These are phyloP conservation scores for Lumnitzera racemosa DNA, from an alignment of 345 rosid genomes.

Conservation along the genomic window DNA sequence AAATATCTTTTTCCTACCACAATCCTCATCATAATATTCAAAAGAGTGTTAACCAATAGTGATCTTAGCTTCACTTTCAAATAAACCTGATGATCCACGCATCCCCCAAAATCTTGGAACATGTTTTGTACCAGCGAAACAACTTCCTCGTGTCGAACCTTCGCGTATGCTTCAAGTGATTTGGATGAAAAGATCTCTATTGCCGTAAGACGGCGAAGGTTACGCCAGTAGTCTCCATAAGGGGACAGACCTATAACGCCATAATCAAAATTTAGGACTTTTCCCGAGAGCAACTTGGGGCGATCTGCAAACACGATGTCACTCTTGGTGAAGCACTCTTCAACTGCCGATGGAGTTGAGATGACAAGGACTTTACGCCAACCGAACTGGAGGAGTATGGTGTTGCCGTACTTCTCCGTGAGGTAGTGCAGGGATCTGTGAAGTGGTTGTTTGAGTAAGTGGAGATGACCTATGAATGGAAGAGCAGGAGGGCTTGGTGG, in stretches of 20 bases:
- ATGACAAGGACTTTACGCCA: not conserved
- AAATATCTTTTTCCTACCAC: slow-evolving; percentile 9
- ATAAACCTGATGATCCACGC: not conserved
- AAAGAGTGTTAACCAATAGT: not conserved
- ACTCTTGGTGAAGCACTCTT: slow-evolving; percentile 7
- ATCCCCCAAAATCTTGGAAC: not conserved
- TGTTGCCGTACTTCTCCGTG: not conserved
- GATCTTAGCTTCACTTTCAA: not conserved
- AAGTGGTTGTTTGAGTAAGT: slow-evolving; percentile 6
- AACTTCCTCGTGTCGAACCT: slow-evolving; percentile 3
- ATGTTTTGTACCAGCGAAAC: not conserved
- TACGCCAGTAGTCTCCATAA: slow-evolving; percentile 4
- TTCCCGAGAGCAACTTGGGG: not conserved
- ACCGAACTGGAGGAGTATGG: slow-evolving; percentile 1
- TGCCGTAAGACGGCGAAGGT: slow-evolving; percentile 5
- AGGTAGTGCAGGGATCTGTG: not conserved
- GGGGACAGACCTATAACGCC: not conserved
- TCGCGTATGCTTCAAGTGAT: not conserved
- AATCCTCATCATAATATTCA: slow-evolving; percentile 8
- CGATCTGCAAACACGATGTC: slow-evolving; percentile 3
- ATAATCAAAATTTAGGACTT: slow-evolving; percentile 2
- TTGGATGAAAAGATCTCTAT: slow-evolving; percentile 3
- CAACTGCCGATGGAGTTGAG: slow-evolving; percentile 1
- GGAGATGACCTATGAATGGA: slow-evolving; percentile 6
- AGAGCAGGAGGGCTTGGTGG: slow-evolving; percentile 8